Conservation (phyloP, 345 rosid genomes). For the Cardamine chenopodiifolia region DNA sequence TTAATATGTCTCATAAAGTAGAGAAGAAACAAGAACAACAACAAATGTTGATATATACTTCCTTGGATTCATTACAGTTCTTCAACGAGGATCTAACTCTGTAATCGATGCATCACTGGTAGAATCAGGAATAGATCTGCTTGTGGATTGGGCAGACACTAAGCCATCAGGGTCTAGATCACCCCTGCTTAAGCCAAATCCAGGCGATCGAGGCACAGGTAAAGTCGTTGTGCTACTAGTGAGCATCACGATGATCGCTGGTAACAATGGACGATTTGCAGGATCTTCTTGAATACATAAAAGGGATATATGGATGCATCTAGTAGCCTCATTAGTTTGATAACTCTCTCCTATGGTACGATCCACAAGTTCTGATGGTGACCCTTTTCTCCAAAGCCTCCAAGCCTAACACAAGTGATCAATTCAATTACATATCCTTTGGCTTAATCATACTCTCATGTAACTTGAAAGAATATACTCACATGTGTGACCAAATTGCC, state of each 20-base stretch:
- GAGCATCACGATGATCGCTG: constrained; percentile 41
- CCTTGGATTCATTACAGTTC: not conserved
- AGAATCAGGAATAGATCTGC: constrained; percentile 2
- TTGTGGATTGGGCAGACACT: not conserved
- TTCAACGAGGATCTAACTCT: constrained; percentile 5
- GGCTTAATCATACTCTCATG: not conserved
- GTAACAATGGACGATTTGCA: constrained; percentile 34
- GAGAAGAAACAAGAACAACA: not conserved
- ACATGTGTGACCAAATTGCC: constrained; percentile 41
- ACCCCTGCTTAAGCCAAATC: not conserved
- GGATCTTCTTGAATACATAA: constrained; percentile 30
- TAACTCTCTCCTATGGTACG: not conserved
- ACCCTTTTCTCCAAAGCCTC: constrained; percentile 20
- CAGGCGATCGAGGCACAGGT: constrained; percentile 41
- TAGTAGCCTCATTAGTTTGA: not conserved
- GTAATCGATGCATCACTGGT: constrained; percentile 20
- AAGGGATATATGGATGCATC: constrained; percentile 24
- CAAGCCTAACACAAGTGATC: constrained; percentile 23
- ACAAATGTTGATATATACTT: not conserved
- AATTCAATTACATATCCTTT: no score
- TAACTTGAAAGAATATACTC: constrained; percentile 11
- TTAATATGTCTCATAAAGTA: not conserved
- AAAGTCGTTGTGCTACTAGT: constrained; percentile 39
- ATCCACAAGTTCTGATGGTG: not conserved
- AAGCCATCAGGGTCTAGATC: not conserved